A percentile compares a stretch with the other conserved stretches of the same genome.
Evolutionary conservation across 208 protist genomes (phyloP).

Genomic region (Crithidia brevicula): DNA sequence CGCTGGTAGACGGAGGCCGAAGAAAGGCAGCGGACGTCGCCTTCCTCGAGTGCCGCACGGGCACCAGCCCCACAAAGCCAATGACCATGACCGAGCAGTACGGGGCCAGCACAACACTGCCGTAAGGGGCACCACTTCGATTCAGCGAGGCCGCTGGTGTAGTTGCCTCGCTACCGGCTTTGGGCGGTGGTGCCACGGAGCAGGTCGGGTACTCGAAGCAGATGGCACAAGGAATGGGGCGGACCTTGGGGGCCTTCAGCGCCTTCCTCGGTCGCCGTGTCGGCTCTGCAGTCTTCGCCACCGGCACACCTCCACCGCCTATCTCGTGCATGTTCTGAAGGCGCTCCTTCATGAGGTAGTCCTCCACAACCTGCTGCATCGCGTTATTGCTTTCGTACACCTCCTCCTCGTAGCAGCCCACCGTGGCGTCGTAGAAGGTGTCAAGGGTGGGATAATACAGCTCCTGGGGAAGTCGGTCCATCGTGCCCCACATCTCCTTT

Average conservation of each 20-base stretch:
- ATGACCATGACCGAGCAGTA: slow-evolving; percentile 21
- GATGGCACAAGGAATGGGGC: slow-evolving; percentile 49
- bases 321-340: background rate
- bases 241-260: background rate
- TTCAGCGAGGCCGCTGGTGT: background rate
- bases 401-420: slow-evolving; percentile 39
- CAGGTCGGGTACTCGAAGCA: slow-evolving; percentile 41
- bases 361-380: slow-evolving; percentile 27
- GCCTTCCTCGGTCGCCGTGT: background rate
- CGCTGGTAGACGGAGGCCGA: slow-evolving; percentile 11
- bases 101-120: slow-evolving; percentile 25
- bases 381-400: slow-evolving; percentile 48
- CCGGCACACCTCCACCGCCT: background rate
- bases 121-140: slow-evolving; percentile 11
- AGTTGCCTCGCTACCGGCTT: no score
- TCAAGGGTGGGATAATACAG: slow-evolving; percentile 42
- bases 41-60: slow-evolving; percentile 1
- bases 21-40: slow-evolving; percentile 1
- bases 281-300: background rate
- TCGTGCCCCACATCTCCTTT: slow-evolving; percentile 22
- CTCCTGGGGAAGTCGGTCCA: slow-evolving; percentile 23
- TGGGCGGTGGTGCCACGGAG: slow-evolving; percentile 25
- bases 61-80: slow-evolving; percentile 31
- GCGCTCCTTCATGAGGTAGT: background rate
- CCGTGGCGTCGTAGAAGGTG: slow-evolving; percentile 40